phyloP scores from a whole-genome alignment of 2,329 filamentous ascomycete species.

The Metarhizium brunneum region DNA sequence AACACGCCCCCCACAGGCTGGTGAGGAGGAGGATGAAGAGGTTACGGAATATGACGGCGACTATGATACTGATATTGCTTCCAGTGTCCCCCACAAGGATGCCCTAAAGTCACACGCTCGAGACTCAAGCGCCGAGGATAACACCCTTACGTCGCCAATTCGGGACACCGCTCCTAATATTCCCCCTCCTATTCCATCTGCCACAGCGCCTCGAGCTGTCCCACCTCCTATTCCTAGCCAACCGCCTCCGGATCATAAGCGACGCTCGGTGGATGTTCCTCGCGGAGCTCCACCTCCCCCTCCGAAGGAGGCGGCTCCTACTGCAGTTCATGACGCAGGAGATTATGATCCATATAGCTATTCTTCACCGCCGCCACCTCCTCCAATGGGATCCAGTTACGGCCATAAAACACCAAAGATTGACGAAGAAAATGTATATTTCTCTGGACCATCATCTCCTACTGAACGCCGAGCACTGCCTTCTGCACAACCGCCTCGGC shows the following conservation, averaged over 20 bases:
- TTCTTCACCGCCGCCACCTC: constrained; percentile 21
- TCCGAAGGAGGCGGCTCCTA: constrained; percentile 16
- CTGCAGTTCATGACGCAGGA: constrained; percentile 38
- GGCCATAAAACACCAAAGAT: constrained; percentile 27
- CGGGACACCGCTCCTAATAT: constrained; percentile 33
- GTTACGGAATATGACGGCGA: constrained; percentile 94
- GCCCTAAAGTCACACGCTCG: constrained; percentile 74
- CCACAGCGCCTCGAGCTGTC: constrained; percentile 45
- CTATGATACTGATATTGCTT: constrained; percentile 94
- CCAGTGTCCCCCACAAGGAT: constrained; percentile 89
- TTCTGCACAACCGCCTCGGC: constrained; percentile 17
- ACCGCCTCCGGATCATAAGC: constrained; percentile 40
- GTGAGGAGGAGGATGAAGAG: constrained; percentile 64
- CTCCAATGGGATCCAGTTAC: constrained; percentile 18
- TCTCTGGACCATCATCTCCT: constrained; percentile 31
- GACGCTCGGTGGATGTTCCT: constrained; percentile 62
- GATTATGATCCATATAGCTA: constrained; percentile 64
- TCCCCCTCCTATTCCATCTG: constrained; percentile 48
- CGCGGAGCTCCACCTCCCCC: constrained; percentile 58
- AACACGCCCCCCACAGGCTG: constrained; percentile 31
- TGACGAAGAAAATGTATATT: constrained; percentile 35
- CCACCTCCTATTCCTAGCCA: constrained; percentile 59
- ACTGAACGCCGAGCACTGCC: constrained; percentile 35
- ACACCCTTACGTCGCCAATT: constrained; percentile 47
- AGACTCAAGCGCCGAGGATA: constrained; percentile 68